phyloP scores from a whole-genome alignment of 176 grass and related monocot species.

The Guadua angustifolia region DNA sequence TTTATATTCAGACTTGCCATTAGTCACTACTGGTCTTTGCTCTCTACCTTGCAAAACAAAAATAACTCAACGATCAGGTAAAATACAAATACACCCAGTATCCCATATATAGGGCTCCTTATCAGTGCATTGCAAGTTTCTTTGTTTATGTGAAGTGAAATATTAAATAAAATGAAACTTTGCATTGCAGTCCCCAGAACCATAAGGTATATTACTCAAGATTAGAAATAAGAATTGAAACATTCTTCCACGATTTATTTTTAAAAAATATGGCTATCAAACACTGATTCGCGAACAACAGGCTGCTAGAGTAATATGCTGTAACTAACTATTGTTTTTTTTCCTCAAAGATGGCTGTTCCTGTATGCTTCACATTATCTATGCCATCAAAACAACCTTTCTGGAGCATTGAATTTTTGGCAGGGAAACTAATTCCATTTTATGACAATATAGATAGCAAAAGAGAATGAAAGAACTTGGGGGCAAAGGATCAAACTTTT shows the following conservation, averaged over 20 bases:
- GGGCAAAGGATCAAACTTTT: constrained; percentile 1
- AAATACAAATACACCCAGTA: not conserved
- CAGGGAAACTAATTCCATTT: not conserved
- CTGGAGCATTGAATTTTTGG: not conserved
- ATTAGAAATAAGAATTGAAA: not conserved
- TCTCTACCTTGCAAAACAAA: not conserved
- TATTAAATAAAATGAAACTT: constrained; percentile 18
- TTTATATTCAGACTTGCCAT: not conserved
- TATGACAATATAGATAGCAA: not conserved
- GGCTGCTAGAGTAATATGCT: not conserved
- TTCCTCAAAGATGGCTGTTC: constrained; percentile 5
- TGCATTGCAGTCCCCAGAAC: not conserved
- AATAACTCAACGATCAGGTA: not conserved
- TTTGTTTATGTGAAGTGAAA: constrained; percentile 21
- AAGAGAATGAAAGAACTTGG: constrained; percentile 13
- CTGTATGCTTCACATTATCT: not conserved
- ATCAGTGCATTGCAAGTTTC: constrained; percentile 14
- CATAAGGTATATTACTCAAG: constrained; percentile 2
- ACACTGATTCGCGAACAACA: not conserved
- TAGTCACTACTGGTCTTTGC: constrained; percentile 12
- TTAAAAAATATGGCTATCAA: constrained; percentile 1
- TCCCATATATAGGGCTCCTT: not conserved
- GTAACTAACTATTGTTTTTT: not conserved
- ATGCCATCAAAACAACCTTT: not conserved
- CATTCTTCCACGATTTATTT: not conserved